Evolutionary conservation across 257 asterid genomes (phyloP).

Genomic region (Solanum etuberosum): DNA sequence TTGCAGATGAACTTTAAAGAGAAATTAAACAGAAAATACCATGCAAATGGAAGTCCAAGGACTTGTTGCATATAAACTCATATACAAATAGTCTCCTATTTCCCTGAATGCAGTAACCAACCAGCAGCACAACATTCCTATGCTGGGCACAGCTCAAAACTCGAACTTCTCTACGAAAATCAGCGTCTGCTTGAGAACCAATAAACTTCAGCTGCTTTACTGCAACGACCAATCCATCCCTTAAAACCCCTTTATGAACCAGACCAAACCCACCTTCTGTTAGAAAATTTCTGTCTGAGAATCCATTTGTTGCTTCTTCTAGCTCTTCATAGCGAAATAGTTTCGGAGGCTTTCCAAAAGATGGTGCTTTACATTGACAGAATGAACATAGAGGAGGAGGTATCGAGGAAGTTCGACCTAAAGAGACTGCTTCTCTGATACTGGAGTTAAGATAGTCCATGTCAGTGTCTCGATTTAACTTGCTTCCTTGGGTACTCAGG

Average conservation of each 20-base stretch:
- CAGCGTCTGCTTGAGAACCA: constrained; percentile 65
- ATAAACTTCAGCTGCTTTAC: constrained; percentile 59
- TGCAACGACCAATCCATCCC: constrained; percentile 58
- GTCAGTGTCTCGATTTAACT: constrained; percentile 5
- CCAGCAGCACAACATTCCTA: constrained; percentile 71
- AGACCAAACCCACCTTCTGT: constrained; percentile 71
- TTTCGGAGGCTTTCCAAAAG: constrained; percentile 79
- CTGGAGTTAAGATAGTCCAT: constrained; percentile 35
- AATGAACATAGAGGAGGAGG: constrained; percentile 78
- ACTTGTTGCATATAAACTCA: constrained; percentile 77
- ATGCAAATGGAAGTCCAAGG: constrained; percentile 73
- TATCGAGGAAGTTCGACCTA: constrained; percentile 41
- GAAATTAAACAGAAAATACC: constrained; percentile 29
- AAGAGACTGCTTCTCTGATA: constrained; percentile 70
- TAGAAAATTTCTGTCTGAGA: constrained; percentile 44
- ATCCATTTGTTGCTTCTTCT: constrained; percentile 62
- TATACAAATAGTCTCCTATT: constrained; percentile 65
- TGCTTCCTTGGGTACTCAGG: not conserved
- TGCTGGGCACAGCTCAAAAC: constrained; percentile 94
- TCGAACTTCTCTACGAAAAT: constrained; percentile 74
- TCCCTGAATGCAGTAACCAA: constrained; percentile 69
- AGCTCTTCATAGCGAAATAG: constrained; percentile 59
- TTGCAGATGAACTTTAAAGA: not conserved
- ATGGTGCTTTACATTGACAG: constrained; percentile 71
- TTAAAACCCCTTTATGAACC: constrained; percentile 67